phyloP scores from a whole-genome alignment of 345 rosid species.

The Conringia planisiliqua region DNA sequence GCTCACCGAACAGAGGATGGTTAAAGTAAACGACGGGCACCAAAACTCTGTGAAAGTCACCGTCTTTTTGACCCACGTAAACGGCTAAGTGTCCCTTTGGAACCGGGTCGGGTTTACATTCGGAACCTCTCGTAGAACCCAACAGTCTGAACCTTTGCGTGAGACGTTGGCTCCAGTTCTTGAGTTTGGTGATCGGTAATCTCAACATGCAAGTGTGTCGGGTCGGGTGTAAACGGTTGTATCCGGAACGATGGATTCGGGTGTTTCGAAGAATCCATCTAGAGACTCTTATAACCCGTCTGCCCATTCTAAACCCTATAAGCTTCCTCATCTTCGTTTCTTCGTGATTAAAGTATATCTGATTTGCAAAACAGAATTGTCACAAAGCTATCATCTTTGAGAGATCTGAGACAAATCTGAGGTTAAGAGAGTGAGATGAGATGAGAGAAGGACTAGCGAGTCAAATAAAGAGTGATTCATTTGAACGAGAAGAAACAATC shows the following conservation, averaged over 20 bases:
- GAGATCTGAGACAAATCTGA: not conserved
- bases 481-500: not conserved
- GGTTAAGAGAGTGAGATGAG: conserved; percentile 1
- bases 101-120: conserved; percentile 38
- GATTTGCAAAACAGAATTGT: not conserved
- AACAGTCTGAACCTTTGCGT: conserved; percentile 45
- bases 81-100: conserved; percentile 83
- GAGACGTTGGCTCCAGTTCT: conserved; percentile 60
- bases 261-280: conserved; percentile 43
- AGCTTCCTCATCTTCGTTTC: conserved; percentile 41
- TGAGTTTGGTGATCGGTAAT: conserved; percentile 46
- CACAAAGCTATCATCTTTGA: conserved; percentile 1
- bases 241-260: conserved; percentile 28
- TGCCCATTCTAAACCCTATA: conserved; percentile 66
- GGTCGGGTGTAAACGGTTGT: conserved; percentile 26
- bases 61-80: conserved; percentile 76
- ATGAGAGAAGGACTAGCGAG: not conserved
- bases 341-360: not conserved
- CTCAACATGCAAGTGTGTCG: conserved; percentile 12
- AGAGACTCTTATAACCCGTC: conserved; percentile 45
- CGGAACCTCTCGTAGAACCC: conserved; percentile 38
- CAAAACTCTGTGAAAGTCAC: conserved; percentile 66
- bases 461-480: conserved; percentile 4
- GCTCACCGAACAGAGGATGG: conserved; percentile 84
- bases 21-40: conserved; percentile 88